Conservation (phyloP, 768 basidiomycete species). For the Pisolithus albus region DNA sequence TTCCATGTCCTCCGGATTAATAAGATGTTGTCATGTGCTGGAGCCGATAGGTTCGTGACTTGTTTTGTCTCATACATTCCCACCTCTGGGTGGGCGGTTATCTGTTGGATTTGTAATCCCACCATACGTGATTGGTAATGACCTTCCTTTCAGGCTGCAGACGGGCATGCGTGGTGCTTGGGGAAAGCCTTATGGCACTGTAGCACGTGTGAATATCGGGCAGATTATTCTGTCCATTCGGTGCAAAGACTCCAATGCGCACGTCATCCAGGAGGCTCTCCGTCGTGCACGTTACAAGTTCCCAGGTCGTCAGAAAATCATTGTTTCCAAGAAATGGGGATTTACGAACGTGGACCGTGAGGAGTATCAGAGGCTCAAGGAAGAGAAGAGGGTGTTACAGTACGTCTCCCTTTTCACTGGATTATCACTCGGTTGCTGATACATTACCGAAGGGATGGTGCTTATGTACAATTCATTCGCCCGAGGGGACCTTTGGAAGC, state of each 20-base stretch:
- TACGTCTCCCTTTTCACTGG: constrained; percentile 35
- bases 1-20: constrained; percentile 99
- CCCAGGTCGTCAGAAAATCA: constrained; percentile 98
- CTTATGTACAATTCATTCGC: constrained; percentile 90
- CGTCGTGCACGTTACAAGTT: constrained; percentile 99
- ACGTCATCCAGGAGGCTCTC: constrained; percentile 93
- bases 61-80: not conserved
- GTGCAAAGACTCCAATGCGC: constrained; percentile 80
- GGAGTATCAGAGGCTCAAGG: constrained; percentile 84
- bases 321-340: constrained; percentile 96
- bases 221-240: constrained; percentile 91
- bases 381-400: constrained; percentile 85
- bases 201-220: constrained; percentile 94
- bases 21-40: constrained; percentile 99
- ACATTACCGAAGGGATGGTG: constrained; percentile 64
- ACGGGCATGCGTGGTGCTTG: constrained; percentile 99
- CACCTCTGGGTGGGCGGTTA: not conserved
- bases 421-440: not conserved
- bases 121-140: not conserved
- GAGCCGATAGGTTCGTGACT: constrained; percentile 80
- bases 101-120: not conserved
- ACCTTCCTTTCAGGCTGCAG: constrained; percentile 52
- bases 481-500: constrained; percentile 79
- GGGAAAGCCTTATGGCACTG: constrained; percentile 97
- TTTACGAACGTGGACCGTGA: constrained; percentile 92